A percentile compares a stretch with the other conserved stretches of the same genome.
phyloP scores from a whole-genome alignment of 495 filamentous ascomycete species.

The Neurospora tetraspora region DNA sequence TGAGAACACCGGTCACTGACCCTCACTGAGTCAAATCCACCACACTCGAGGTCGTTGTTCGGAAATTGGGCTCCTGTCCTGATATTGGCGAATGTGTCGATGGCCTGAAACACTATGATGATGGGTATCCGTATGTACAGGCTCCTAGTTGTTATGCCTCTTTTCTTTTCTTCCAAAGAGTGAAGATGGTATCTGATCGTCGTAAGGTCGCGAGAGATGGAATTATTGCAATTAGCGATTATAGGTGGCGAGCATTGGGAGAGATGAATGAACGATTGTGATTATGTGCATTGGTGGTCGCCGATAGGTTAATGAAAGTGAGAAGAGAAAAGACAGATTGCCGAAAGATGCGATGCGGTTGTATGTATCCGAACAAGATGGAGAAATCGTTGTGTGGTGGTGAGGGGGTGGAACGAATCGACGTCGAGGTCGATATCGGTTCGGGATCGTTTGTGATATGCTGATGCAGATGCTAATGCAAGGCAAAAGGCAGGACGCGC shows the following conservation, averaged over 20 bases:
- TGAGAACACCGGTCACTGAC: constrained; percentile 12
- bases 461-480: background rate
- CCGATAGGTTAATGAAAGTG: background rate
- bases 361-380: background rate
- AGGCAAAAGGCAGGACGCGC: background rate
- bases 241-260: background rate
- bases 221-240: background rate
- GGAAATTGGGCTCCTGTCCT: background rate
- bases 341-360: background rate
- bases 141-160: background rate
- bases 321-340: background rate
- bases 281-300: background rate
- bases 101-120: too few relatives aligned
- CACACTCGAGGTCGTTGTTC: background rate
- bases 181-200: background rate
- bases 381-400: background rate
- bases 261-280: background rate
- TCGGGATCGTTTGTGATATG: background rate
- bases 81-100: background rate
- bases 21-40: background rate
- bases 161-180: background rate
- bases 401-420: background rate
- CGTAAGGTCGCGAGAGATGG: background rate
- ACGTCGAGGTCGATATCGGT: background rate
- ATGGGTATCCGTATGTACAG: background rate